A percentile compares a stretch with the other conserved stretches of the same genome.
Conservation (phyloP, 2,329 filamentous ascomycete species). For the Pseudogymnoascus sp. region DNA sequence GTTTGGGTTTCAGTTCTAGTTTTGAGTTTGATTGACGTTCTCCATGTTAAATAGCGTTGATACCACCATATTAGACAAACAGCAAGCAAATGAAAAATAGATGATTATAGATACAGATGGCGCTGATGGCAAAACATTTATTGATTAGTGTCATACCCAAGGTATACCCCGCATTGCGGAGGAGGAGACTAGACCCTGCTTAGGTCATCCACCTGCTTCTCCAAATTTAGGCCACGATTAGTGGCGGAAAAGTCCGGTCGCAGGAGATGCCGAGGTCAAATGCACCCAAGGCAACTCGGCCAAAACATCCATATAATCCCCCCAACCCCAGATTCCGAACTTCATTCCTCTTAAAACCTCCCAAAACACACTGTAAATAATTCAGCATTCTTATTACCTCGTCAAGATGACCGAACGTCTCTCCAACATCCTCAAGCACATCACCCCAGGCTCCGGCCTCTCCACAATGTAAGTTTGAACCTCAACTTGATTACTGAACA, state of each 20-base stretch:
- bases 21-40: not conserved
- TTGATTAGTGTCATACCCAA: not conserved
- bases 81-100: not conserved
- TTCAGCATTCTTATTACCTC: not conserved
- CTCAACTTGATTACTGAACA: conserved; percentile 10
- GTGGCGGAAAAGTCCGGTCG: not conserved
- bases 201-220: not conserved
- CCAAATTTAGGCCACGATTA: not conserved
- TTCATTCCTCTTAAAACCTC: not conserved
- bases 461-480: conserved; percentile 60
- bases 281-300: not conserved
- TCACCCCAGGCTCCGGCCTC: conserved; percentile 65
- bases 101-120: not conserved
- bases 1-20: not conserved
- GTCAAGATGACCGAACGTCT: conserved; percentile 75
- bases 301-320: conserved; percentile 3
- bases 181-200: not conserved
- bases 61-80: conserved; percentile 2
- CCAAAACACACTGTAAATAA: not conserved
- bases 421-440: conserved; percentile 77
- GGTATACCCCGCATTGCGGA: not conserved
- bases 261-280: conserved; percentile 4
- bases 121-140: not conserved
- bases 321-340: not conserved
- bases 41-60: conserved; percentile 3